A percentile compares a stretch with the other conserved stretches of the same genome.
phyloP scores from a whole-genome alignment of 2,329 filamentous ascomycete genomes.

The Atkinsonella texensis region DNA sequence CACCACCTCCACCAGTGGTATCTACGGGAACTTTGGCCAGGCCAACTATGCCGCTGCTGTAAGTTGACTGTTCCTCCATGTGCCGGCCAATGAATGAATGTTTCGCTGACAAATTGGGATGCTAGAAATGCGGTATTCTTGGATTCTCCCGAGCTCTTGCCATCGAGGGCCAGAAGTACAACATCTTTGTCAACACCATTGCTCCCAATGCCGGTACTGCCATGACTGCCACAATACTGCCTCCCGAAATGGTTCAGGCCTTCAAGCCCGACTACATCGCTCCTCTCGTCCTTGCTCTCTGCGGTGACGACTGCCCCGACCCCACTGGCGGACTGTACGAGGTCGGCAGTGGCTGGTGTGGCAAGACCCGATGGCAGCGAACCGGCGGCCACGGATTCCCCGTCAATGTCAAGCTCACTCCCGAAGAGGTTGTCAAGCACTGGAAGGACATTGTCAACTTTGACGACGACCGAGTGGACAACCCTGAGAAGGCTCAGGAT shows the following conservation, averaged over 20 bases:
- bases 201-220: slow-evolving; percentile 93
- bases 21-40: slow-evolving; percentile 98
- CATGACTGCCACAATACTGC: slow-evolving; percentile 90
- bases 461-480: slow-evolving; percentile 73
- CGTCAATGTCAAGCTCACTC: slow-evolving; percentile 67
- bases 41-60: slow-evolving; percentile 90
- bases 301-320: slow-evolving; percentile 74
- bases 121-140: slow-evolving; percentile 77
- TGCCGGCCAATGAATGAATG: background rate
- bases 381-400: slow-evolving; percentile 85
- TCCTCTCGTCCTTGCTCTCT: slow-evolving; percentile 75
- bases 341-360: slow-evolving; percentile 88
- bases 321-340: slow-evolving; percentile 85
- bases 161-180: slow-evolving; percentile 89
- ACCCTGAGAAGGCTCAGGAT: slow-evolving; percentile 69
- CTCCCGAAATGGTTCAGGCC: slow-evolving; percentile 93
- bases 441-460: slow-evolving; percentile 79
- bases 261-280: slow-evolving; percentile 99
- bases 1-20: slow-evolving; percentile 91
- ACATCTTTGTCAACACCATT: slow-evolving; percentile 97
- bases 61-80: slow-evolving; percentile 25
- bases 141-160: slow-evolving; percentile 90
- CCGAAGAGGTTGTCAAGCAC: slow-evolving; percentile 66
- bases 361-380: slow-evolving; percentile 88
- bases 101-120: slow-evolving; percentile 9